phyloP scores from a whole-genome alignment of 306 rosid genomes.

The Trichosanthes truncata region DNA sequence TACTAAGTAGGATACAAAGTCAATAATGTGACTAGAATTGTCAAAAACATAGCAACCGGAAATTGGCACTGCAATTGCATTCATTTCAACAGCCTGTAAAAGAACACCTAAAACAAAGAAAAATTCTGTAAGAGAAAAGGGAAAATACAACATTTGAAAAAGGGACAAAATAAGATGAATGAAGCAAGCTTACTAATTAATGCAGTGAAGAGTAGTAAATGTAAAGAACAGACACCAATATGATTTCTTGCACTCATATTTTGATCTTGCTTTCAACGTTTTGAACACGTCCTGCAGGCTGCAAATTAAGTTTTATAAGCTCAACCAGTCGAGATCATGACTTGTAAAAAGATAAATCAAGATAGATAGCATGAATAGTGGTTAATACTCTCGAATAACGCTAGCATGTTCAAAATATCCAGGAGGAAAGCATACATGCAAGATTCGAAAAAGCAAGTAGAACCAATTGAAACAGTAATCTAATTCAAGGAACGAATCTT shows the following conservation, averaged over 20 bases:
- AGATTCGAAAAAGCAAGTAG: neutral
- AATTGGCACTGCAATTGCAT: conserved; percentile 45
- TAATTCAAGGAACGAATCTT: neutral
- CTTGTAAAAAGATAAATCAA: neutral
- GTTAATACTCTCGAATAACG: neutral
- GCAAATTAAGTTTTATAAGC: neutral
- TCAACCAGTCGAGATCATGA: neutral
- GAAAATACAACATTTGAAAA: neutral
- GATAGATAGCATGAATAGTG: neutral
- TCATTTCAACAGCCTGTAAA: conserved; percentile 25
- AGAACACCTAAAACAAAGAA: conserved; percentile 36
- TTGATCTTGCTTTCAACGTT: conserved; percentile 13
- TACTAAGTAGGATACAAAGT: conserved; percentile 64
- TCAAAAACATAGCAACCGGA: conserved; percentile 75
- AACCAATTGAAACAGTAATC: neutral
- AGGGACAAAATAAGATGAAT: neutral
- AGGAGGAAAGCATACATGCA: neutral
- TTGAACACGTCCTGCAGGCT: conserved; percentile 11
- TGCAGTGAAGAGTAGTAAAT: conserved; percentile 10
- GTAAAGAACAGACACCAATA: conserved; percentile 8
- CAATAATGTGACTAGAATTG: conserved; percentile 75
- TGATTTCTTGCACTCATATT: neutral
- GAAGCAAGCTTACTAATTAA: conserved; percentile 20
- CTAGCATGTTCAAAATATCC: neutral
- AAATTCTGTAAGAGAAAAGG: neutral